phyloP scores from a whole-genome alignment of 169 alveolate genomes.

The Babesia bigemina region DNA sequence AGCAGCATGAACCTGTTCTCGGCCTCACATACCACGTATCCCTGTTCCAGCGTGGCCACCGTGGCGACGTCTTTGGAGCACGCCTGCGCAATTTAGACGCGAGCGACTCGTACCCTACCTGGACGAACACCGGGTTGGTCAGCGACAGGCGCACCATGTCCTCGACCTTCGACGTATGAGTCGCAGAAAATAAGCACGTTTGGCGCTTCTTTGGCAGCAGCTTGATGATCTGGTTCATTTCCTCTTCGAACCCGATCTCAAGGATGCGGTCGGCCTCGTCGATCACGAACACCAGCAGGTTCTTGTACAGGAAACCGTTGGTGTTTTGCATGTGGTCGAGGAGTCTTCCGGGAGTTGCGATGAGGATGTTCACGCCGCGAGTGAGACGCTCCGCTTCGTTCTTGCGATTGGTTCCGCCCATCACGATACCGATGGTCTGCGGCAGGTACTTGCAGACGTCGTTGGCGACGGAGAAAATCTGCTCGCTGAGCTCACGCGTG shows the following conservation, averaged over 20 bases:
- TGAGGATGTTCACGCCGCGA: conserved; percentile 94
- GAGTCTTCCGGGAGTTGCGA: conserved; percentile 99
- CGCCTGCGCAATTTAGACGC: conserved; percentile 11
- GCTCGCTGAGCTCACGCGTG: conserved; percentile 97
- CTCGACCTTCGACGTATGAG: conserved; percentile 95
- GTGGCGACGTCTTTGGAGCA: conserved; percentile 85
- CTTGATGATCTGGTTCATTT: conserved; percentile 95
- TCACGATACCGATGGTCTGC: conserved; percentile 96
- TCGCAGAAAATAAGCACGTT: conserved; percentile 98
- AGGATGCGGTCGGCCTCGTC: conserved; percentile 99
- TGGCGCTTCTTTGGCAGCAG: conserved; percentile 95
- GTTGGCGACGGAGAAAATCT: conserved; percentile 95
- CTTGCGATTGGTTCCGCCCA: conserved; percentile 97
- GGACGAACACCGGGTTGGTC: conserved; percentile 92
- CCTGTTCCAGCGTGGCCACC: conserved; percentile 95
- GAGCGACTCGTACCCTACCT: conserved; percentile 68
- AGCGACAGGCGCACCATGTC: conserved; percentile 95
- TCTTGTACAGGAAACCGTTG: conserved; percentile 93
- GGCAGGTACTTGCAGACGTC: conserved; percentile 91
- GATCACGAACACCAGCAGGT: conserved; percentile 92
- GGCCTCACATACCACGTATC: conserved; percentile 95
- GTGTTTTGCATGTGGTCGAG: conserved; percentile 98
- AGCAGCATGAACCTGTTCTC: conserved; percentile 94
- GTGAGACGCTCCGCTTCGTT: conserved; percentile 94
- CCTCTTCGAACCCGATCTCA: conserved; percentile 99